Conservation (phyloP, 2,329 filamentous ascomycete species). For the Cladophialophora bantiana region DNA sequence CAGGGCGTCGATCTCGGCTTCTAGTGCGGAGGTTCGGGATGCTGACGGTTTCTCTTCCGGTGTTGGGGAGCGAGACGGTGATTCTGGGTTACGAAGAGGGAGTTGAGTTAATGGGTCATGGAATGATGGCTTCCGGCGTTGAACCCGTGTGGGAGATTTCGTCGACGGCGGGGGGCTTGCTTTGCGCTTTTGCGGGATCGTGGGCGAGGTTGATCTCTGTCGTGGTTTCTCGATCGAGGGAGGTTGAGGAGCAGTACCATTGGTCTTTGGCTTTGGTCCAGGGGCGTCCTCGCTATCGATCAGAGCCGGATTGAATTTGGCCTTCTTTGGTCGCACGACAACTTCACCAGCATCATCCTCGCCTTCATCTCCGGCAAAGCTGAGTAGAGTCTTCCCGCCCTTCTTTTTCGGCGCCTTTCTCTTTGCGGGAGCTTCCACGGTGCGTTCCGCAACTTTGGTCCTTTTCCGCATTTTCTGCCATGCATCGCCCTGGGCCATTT, state of each 20-base stretch:
- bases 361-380: constrained; percentile 56
- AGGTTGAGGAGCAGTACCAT: constrained; percentile 18
- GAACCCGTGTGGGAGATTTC: constrained; percentile 37
- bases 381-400: constrained; percentile 53
- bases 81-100: constrained; percentile 54
- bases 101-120: constrained; percentile 54
- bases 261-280: constrained; percentile 24
- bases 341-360: constrained; percentile 45
- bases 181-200: constrained; percentile 36
- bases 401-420: constrained; percentile 51
- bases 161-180: constrained; percentile 25
- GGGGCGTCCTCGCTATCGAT: constrained; percentile 43
- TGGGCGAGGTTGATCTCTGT: constrained; percentile 46
- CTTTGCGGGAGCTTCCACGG: constrained; percentile 42
- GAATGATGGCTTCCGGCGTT: constrained; percentile 46
- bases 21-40: constrained; percentile 45
- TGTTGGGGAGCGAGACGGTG: constrained; percentile 46
- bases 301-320: constrained; percentile 57
- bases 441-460: constrained; percentile 44
- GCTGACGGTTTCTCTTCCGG: constrained; percentile 39
- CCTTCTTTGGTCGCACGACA: constrained; percentile 50
- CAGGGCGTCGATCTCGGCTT: constrained; percentile 54
- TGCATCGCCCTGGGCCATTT: constrained; percentile 54
- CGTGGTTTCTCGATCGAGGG: constrained; percentile 36
- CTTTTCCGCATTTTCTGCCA: constrained; percentile 49